Percentiles rank a stretch among this genome's conserved stretches.
These are phyloP conservation scores for Fusarium zealandicum DNA, from an alignment of 2,329 filamentous ascomycete genomes.

Conservation along the genomic window DNA sequence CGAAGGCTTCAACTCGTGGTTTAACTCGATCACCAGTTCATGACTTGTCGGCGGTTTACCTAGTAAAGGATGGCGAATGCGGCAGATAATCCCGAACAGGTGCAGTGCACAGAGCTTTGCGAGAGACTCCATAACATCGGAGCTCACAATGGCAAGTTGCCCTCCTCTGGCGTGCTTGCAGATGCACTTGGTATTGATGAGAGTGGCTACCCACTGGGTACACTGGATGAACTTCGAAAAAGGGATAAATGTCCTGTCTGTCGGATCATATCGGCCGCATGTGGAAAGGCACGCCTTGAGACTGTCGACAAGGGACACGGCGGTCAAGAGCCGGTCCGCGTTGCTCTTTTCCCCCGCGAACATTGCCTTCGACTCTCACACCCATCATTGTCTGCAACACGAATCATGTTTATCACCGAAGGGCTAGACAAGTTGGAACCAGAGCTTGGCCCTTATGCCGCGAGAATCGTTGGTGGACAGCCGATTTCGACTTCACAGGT, in stretches of 20 bases:
- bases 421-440: background rate
- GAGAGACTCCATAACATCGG: background rate
- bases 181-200: background rate
- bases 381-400: background rate
- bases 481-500: background rate
- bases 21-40: no score
- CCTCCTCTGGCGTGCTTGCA: background rate
- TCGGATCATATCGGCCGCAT: background rate
- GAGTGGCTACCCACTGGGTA: background rate
- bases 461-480: background rate
- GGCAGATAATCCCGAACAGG: no score
- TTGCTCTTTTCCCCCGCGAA: background rate
- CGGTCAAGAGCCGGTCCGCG: background rate
- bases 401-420: constrained; percentile 4
- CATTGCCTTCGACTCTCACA: constrained; percentile 3
- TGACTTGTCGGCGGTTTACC: no score
- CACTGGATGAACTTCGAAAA: background rate
- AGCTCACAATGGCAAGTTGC: background rate
- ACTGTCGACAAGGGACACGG: rapidly evolving
- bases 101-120: constrained; percentile 7
- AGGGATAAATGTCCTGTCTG: background rate
- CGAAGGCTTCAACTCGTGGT: no score
- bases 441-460: background rate
- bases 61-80: no score
- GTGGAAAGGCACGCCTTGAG: background rate